Evolutionary conservation across 176 grass and related monocot species (phyloP).

Genomic region (Oryza coarctata): DNA sequence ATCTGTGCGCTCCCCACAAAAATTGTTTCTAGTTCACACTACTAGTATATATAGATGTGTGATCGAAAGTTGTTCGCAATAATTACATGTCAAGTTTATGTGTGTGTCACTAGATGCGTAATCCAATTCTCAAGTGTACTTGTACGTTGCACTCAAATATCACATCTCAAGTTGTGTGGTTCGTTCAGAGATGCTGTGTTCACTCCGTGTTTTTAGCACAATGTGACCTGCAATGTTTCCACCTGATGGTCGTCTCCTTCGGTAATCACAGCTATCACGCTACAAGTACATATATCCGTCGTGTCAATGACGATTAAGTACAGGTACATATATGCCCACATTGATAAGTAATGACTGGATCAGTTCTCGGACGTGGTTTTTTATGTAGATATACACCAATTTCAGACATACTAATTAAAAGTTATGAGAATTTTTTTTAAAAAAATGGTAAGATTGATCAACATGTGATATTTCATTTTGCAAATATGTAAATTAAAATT

Average conservation of each 20-base stretch:
- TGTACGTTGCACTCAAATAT: background rate
- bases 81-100: background rate
- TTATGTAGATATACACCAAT: too few species aligned
- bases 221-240: background rate
- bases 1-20: background rate
- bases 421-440: too few species aligned
- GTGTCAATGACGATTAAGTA: background rate
- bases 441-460: too few species aligned
- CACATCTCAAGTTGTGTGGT: background rate
- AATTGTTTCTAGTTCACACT: background rate
- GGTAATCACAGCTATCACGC: background rate
- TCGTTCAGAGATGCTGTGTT: background rate
- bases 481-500: too few species aligned
- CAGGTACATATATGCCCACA: background rate
- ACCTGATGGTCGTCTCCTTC: background rate
- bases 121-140: background rate
- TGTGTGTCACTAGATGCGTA: background rate
- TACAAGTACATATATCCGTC: background rate
- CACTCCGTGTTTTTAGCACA: background rate
- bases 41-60: background rate
- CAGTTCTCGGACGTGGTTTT: too few species aligned
- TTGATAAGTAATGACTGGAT: background rate
- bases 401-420: too few species aligned
- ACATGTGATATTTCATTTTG: too few species aligned
- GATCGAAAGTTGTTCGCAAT: background rate